Evolutionary conservation across 2,329 filamentous ascomycete genomes (phyloP).

Genomic region (Diplodia scrobiculata): DNA sequence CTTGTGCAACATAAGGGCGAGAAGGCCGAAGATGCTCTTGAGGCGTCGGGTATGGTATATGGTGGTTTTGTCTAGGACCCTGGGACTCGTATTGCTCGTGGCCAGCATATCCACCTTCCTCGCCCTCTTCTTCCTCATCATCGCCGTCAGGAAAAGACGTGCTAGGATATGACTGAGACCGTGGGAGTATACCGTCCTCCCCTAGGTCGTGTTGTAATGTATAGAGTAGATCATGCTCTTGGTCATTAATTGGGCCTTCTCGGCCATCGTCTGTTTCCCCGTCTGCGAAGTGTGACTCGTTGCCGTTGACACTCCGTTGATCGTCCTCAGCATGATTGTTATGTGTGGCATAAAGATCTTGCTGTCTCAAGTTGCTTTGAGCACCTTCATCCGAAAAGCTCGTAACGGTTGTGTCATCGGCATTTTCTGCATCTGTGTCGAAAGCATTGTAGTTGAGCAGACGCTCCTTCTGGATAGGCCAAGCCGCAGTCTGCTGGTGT

Average conservation of each 20-base stretch:
- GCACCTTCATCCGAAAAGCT: neutral
- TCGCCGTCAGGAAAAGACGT: neutral
- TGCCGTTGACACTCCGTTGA: neutral
- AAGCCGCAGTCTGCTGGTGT: neutral
- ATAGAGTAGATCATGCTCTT: neutral
- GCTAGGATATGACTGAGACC: neutral
- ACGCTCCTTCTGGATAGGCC: neutral
- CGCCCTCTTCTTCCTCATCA: neutral
- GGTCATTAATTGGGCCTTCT: neutral
- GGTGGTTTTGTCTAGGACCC: neutral
- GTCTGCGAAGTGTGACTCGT: constrained; percentile 2
- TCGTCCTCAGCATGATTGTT: neutral
- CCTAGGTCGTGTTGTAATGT: neutral
- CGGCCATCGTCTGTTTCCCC: constrained; percentile 1
- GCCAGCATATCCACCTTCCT: neutral
- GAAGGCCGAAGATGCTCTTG: neutral
- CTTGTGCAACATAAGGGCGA: neutral
- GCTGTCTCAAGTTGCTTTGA: neutral
- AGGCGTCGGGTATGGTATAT: neutral
- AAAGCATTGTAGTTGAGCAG: neutral
- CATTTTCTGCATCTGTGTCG: constrained; percentile 25
- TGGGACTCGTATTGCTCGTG: neutral
- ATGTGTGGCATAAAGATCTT: neutral
- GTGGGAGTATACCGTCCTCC: neutral
- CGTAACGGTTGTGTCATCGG: constrained; percentile 15